Evolutionary conservation across 169 alveolate species (phyloP), one percentile per base, ranked within the genome.

Genomic region (Cryptosporidium baileyi): DNA sequence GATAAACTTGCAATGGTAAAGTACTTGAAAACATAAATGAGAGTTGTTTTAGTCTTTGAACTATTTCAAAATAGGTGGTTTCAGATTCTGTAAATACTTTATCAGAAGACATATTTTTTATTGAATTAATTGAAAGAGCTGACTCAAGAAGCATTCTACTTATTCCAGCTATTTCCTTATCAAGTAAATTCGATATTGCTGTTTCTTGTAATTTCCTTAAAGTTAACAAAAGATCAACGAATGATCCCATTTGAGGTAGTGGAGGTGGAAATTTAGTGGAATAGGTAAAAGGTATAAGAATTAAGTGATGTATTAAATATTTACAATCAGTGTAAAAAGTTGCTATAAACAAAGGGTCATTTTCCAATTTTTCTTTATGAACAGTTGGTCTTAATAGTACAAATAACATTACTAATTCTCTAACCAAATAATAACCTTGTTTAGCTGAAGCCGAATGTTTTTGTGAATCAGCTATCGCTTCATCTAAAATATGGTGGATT

Each of bases 311-410:
- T 52, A 74, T 74, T 38, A 74, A 40, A 57, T 74, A 74, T 2
- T 67, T 38, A 36, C 85, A 74, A n/a, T 74, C 85, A 38, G 85
- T 74, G 40, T 74, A 74, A 41, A 74, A 74, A 6, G 85, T 74
- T 13, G 85, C 85, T n/a, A 67, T 15, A 57, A 74, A 74, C 3
- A 74, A 59, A 74, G 85, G 85, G 13, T 74, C 85, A 11, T 6
- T 67, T 19, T 38, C 15, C 28, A 74, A 30, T 15, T 60, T 74
- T 54, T 51, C 65, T n/a, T 57, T 74, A 30, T 74, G 85, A 32
- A 43, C 34, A 7, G 85, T 57, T 38, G 85, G 85, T 38, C 85
- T 74, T 0, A 74, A 59, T 22, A 74, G 19, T 24, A 74, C 54
- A 43, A 74, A 74, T 7, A 74, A 67, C 85, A 74, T 74, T 19